Conservation (phyloP, 768 basidiomycete genomes). For the Strobilomyces confusus region DNA sequence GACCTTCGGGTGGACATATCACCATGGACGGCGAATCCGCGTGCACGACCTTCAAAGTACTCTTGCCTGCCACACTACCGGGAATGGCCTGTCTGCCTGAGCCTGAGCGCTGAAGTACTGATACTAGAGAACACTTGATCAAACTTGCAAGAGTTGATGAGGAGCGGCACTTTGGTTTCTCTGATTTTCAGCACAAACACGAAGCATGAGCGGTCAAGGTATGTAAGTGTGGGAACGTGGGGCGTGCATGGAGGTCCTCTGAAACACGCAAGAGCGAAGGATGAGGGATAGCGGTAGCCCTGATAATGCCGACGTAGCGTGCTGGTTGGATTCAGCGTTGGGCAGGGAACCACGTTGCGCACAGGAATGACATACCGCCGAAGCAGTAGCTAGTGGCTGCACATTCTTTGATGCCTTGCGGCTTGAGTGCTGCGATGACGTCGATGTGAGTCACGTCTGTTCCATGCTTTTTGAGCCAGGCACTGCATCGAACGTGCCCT, state of each 20-base stretch:
- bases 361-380: conserved; percentile 37
- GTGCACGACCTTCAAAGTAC: conserved; percentile 45
- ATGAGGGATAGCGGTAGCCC: conserved; percentile 50
- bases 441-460: conserved; percentile 35
- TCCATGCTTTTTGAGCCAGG: conserved; percentile 44
- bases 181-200: background rate
- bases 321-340: conserved; percentile 28
- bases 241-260: conserved; percentile 24
- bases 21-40: conserved; percentile 53
- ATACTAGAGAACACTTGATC: conserved; percentile 51
- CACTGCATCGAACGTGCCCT: conserved; percentile 32
- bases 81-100: conserved; percentile 47
- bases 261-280: conserved; percentile 60
- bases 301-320: conserved; percentile 47
- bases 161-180: background rate
- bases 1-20: conserved; percentile 44
- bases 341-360: background rate
- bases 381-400: conserved; percentile 64
- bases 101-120: conserved; percentile 38
- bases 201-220: background rate
- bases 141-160: conserved; percentile 41
- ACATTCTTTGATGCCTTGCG: conserved; percentile 50
- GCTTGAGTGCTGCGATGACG: conserved; percentile 54
- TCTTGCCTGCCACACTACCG: conserved; percentile 34
- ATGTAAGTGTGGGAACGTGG: background rate